A percentile compares a stretch with the other conserved stretches of the same genome.
These are phyloP conservation scores for Solanum peruvianum DNA, from an alignment of 257 asterid species.

Conservation along the genomic window DNA sequence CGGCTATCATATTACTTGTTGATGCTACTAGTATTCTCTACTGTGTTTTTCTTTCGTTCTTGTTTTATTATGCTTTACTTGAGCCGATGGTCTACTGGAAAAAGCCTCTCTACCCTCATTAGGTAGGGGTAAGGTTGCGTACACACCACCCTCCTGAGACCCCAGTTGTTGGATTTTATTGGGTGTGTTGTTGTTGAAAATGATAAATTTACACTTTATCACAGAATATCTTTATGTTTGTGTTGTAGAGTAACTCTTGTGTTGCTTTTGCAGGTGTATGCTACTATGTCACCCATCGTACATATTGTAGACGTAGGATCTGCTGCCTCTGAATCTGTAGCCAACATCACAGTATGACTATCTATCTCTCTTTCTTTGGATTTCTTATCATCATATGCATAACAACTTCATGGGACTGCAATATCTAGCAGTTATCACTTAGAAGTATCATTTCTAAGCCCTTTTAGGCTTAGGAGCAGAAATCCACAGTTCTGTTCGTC, in stretches of 20 bases:
- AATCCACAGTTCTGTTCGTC: background rate
- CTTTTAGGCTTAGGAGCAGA: background rate
- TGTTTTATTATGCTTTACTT: background rate
- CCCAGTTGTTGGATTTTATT: background rate
- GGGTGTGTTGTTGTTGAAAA: background rate
- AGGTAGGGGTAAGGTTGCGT: background rate
- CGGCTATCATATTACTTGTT: background rate
- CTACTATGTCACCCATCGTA: constrained; percentile 72
- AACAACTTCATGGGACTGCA: background rate
- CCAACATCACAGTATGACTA: constrained; percentile 57
- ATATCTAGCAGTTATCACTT: background rate
- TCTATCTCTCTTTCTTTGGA: background rate
- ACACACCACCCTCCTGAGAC: background rate
- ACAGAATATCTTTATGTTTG: background rate
- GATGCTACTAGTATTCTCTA: background rate
- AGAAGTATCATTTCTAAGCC: background rate
- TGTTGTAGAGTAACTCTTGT: background rate
- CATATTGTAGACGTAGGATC: constrained; percentile 60
- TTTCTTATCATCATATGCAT: background rate
- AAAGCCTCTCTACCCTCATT: background rate
- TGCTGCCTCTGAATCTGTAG: constrained; percentile 47
- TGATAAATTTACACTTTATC: background rate
- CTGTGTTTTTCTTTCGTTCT: background rate
- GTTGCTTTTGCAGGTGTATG: constrained; percentile 53
- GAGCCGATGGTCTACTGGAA: background rate